phyloP scores from a whole-genome alignment of 2,329 filamentous ascomycete species.

The Cryphonectria naterciae region DNA sequence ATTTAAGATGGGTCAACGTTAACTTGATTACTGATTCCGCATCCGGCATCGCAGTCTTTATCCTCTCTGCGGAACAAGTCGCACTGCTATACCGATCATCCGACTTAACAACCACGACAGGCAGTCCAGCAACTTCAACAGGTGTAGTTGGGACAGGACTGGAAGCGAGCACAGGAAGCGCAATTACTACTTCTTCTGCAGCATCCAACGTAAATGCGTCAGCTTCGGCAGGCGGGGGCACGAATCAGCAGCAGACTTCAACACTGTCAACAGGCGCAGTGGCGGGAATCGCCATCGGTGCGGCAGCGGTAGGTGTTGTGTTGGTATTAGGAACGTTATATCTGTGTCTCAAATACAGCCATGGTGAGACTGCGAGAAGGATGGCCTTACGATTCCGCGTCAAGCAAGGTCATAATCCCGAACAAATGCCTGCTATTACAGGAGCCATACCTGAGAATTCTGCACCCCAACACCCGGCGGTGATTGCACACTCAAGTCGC shows the following conservation, averaged over 20 bases:
- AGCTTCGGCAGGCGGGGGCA: neutral
- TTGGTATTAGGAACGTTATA: slow-evolving; percentile 16
- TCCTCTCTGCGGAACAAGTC: slow-evolving; percentile 18
- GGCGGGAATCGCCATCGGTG: slow-evolving; percentile 24
- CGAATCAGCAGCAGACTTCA: neutral
- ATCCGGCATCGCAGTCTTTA: slow-evolving; percentile 21
- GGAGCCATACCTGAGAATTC: neutral
- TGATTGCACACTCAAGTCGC: neutral
- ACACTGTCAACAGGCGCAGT: slow-evolving; percentile 19
- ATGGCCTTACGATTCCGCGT: neutral
- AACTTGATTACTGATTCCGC: slow-evolving; percentile 13
- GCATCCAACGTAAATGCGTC: neutral
- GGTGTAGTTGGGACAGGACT: neutral
- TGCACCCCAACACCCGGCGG: neutral
- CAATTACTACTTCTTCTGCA: neutral
- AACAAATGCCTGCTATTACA: neutral
- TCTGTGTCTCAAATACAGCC: slow-evolving; percentile 14
- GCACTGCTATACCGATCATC: slow-evolving; percentile 19
- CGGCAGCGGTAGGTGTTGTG: slow-evolving; percentile 4
- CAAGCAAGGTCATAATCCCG: neutral
- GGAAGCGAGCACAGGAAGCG: neutral
- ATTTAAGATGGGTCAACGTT: slow-evolving; percentile 20
- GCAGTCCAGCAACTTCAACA: neutral
- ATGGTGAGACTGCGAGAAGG: neutral
- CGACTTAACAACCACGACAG: slow-evolving; percentile 15